Percentiles rank a stretch among this genome's conserved stretches.
Evolutionary conservation across 2,329 filamentous ascomycete species (phyloP).

Genomic region (Passalora sequoiae): DNA sequence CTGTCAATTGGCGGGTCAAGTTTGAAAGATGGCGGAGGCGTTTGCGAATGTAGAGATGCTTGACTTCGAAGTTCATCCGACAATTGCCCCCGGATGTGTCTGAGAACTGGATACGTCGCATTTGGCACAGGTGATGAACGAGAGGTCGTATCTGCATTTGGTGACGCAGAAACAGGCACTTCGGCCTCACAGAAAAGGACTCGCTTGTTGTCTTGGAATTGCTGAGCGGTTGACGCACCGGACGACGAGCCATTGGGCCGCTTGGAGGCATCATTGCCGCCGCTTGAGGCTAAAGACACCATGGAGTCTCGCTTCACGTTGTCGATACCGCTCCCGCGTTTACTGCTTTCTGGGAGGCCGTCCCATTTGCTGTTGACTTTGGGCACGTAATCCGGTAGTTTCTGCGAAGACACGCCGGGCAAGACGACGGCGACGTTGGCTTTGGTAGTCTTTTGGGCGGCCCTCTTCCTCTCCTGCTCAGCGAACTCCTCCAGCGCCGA

Average conservation of each 20-base stretch:
- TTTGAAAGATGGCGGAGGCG: background rate
- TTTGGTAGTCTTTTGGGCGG: constrained; percentile 34
- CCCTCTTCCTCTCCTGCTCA: constrained; percentile 29
- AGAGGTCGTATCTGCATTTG: background rate
- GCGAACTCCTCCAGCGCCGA: constrained; percentile 44
- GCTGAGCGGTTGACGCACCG: constrained; percentile 1
- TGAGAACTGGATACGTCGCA: background rate
- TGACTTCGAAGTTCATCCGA: background rate
- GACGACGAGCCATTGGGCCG: constrained; percentile 6
- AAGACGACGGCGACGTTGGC: constrained; percentile 32
- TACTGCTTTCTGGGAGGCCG: constrained; percentile 43
- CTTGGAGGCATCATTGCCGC: background rate
- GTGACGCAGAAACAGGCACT: background rate
- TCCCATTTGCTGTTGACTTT: constrained; percentile 54
- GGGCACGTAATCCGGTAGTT: constrained; percentile 46
- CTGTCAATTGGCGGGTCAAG: background rate
- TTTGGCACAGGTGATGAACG: background rate
- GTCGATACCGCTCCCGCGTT: constrained; percentile 27
- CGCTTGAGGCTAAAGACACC: constrained; percentile 1
- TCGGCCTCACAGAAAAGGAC: background rate
- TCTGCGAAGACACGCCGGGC: constrained; percentile 40
- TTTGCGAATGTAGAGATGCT: constrained; percentile 1
- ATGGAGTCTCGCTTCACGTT: constrained; percentile 7
- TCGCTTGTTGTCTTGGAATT: constrained; percentile 5
- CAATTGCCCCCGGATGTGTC: background rate